A percentile compares a stretch with the other conserved stretches of the same genome.
phyloP scores from a whole-genome alignment of 2,329 filamentous ascomycete genomes.

The Aspergillus fijiensis region DNA sequence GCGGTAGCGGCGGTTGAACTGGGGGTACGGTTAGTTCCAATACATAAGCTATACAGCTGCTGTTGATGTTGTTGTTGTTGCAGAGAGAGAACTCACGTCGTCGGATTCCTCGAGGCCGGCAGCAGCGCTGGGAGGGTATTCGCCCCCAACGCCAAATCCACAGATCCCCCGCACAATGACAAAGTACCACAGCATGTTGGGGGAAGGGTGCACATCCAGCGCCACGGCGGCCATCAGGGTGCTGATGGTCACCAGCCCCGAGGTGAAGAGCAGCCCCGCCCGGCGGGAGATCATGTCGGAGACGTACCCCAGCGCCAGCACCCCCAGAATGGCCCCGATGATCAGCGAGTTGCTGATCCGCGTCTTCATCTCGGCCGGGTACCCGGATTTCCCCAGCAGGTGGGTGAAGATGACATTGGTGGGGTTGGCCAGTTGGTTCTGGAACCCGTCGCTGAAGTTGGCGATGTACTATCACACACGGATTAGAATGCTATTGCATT shows the following conservation, averaged over 20 bases:
- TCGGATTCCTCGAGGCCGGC: constrained; percentile 39
- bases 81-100: constrained; percentile 19
- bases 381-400: constrained; percentile 24
- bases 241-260: constrained; percentile 27
- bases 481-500: constrained; percentile 1
- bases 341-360: constrained; percentile 32
- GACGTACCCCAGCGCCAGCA: constrained; percentile 28
- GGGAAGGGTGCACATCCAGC: constrained; percentile 35
- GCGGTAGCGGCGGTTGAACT: constrained; percentile 28
- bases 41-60: not conserved
- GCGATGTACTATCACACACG: constrained; percentile 25
- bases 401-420: constrained; percentile 36
- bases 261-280: constrained; percentile 29
- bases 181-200: constrained; percentile 41
- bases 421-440: constrained; percentile 32
- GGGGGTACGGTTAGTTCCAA: not conserved
- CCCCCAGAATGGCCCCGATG: constrained; percentile 31
- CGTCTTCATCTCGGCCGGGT: constrained; percentile 31
- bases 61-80: not conserved
- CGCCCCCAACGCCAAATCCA: constrained; percentile 40
- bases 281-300: constrained; percentile 32
- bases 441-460: constrained; percentile 36
- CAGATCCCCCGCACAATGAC: constrained; percentile 38
- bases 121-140: constrained; percentile 40
- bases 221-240: constrained; percentile 40